Evolutionary conservation across 2,329 filamentous ascomycete species (phyloP), one percentile per base, ranked within the genome.

Genomic region (Hysterium pulicare): DNA sequence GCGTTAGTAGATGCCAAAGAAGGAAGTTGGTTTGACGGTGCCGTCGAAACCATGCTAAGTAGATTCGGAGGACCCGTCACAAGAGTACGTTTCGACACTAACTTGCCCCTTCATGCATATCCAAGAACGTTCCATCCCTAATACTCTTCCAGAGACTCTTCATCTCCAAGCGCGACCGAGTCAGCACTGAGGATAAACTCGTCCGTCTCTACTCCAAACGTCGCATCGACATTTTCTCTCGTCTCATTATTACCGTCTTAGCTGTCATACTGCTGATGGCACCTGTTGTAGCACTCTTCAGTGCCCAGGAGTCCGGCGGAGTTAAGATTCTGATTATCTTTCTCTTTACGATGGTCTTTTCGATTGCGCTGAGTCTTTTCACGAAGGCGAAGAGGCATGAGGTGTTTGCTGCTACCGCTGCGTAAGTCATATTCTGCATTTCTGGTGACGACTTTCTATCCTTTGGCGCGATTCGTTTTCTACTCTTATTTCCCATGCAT

Each of bases 311-410:
- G n/a, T 17, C 45, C 11, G 46, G 46, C 4, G 26, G 38, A 9
- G 35, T 52, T 19, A 54, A 53, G 36, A 58, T 58, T 10, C 21
- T 46, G 20, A 47, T 57, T 16, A 49, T 58, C n/a, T 40, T 57
- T 22, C 22, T 46, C 6, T 55, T 50, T 28, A 60, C 57, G 2
- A 34, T 59, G 31, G 41, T 49, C 2, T 61, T 59, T 39, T 59
- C 54, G 0, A 53, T 50, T 2, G 51, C 52, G 1, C 34, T 61
- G 2, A 52, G 43, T 3, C 37, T 59, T 4, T 59, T 59, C 38
- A 61, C 57, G 2, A 37, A 45, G 7, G 57, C 57, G 2, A 43
- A 44, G 30, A 41, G 56, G 21, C 54, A 61, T 38, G 57, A 61
- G 41, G 48, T 58, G 8, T 36, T 61, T 5, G 57, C 44, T 15